Evolutionary conservation across 2,329 filamentous ascomycete genomes (phyloP).

Genomic region (Berkeleyomyces basicola): DNA sequence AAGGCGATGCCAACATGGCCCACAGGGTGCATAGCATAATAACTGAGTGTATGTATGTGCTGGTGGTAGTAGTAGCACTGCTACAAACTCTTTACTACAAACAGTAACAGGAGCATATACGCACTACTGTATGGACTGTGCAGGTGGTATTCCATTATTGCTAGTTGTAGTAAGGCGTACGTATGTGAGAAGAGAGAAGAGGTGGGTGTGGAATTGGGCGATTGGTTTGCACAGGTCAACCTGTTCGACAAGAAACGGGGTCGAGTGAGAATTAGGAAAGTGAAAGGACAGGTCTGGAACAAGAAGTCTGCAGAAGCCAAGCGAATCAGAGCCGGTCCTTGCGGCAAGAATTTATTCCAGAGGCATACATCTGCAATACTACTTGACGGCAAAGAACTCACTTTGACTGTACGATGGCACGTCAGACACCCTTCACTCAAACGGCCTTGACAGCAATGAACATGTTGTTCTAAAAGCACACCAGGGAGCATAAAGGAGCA

Average conservation of each 20-base stretch:
- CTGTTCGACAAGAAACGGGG: slow-evolving; percentile 2
- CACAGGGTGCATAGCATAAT: neutral
- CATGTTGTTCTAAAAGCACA: neutral
- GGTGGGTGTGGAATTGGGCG: neutral
- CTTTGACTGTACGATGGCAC: neutral
- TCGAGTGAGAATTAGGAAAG: neutral
- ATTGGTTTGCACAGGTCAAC: neutral
- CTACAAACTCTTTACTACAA: neutral
- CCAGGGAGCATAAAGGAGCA: neutral
- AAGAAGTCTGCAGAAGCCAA: neutral
- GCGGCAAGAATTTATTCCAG: neutral
- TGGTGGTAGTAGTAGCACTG: neutral
- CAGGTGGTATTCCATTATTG: neutral
- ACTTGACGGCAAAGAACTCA: neutral
- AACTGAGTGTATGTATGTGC: neutral
- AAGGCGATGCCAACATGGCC: neutral
- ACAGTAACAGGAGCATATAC: neutral
- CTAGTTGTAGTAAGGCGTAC: neutral
- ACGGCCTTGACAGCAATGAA: neutral
- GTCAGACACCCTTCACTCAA: neutral
- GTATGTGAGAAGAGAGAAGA: neutral
- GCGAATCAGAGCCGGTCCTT: neutral
- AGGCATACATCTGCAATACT: neutral
- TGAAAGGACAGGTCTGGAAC: neutral
- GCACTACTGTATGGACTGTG: neutral